phyloP scores from a whole-genome alignment of 257 asterid genomes.

The Ehretia macrophylla region DNA sequence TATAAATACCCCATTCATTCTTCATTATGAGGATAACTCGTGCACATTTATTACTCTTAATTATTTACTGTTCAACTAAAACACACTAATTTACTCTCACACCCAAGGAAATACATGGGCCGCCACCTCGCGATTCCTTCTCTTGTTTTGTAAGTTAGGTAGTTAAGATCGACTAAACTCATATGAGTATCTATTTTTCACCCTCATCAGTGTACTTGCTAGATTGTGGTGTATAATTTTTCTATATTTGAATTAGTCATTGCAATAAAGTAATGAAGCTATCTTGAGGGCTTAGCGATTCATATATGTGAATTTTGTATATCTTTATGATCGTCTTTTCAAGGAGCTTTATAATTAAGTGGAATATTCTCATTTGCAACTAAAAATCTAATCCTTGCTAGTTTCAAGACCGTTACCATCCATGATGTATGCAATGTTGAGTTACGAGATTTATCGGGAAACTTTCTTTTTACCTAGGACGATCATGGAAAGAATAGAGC shows the following conservation, averaged over 20 bases:
- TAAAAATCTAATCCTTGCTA: slow-evolving; percentile 46
- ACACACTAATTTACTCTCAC: too few relatives aligned
- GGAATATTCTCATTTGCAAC: slow-evolving; percentile 24
- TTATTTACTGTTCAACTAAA: too few relatives aligned
- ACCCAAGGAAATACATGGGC: too few relatives aligned
- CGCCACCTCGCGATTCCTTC: too few relatives aligned
- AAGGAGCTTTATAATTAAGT: slow-evolving; percentile 1
- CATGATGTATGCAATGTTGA: slow-evolving; percentile 46
- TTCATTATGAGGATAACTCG: too few relatives aligned
- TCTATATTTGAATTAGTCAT: too few relatives aligned
- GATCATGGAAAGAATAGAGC: slow-evolving; percentile 50
- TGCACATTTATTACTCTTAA: too few relatives aligned
- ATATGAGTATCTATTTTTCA: too few relatives aligned
- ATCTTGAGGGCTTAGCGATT: not conserved
- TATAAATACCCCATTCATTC: too few relatives aligned
- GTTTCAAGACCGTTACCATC: slow-evolving; percentile 45
- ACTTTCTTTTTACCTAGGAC: slow-evolving; percentile 34
- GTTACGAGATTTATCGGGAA: slow-evolving; percentile 46
- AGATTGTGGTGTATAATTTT: not conserved
- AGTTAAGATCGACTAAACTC: too few relatives aligned
- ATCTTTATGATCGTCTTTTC: not conserved
- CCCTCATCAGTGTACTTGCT: too few relatives aligned
- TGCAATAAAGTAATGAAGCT: not conserved
- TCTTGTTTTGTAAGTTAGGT: too few relatives aligned
- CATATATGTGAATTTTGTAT: not conserved